These are phyloP conservation scores for Saposhnikovia divaricata DNA, from an alignment of 129 eudicot species.

Conservation along the genomic window DNA sequence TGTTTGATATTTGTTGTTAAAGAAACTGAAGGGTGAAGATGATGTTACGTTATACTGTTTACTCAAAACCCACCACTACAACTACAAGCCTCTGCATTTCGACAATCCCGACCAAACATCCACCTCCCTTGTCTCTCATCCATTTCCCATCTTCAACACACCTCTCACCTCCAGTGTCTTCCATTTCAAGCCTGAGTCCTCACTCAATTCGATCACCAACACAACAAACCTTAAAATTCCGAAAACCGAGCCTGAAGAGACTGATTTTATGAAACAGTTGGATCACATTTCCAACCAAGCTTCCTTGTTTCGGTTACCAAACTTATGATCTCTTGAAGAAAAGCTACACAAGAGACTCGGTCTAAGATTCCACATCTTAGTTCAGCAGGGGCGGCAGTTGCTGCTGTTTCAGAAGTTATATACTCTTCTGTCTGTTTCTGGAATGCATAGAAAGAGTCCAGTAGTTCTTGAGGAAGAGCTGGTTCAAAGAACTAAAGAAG, in stretches of 20 bases:
- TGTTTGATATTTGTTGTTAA: constrained; percentile 48
- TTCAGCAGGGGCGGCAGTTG: constrained; percentile 29
- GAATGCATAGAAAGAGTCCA: constrained; percentile 61
- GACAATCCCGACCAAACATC: background rate
- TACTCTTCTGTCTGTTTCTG: constrained; percentile 63
- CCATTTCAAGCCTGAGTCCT: background rate
- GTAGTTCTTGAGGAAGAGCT: constrained; percentile 66
- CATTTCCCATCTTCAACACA: background rate
- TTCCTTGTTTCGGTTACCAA: constrained; percentile 25
- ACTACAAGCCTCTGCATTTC: background rate
- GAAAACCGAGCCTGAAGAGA: background rate
- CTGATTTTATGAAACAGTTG: background rate
- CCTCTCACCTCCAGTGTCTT: background rate
- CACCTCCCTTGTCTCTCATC: background rate
- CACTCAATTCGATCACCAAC: background rate
- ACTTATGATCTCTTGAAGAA: constrained; percentile 19
- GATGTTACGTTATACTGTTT: too few relatives aligned
- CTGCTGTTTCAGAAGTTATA: constrained; percentile 54
- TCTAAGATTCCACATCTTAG: background rate
- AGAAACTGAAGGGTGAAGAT: constrained; percentile 42
- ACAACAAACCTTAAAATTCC: background rate
- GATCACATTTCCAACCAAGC: background rate
- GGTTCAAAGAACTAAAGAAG: constrained; percentile 44
- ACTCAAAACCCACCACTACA: too few relatives aligned
- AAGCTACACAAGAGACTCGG: background rate